phyloP scores from a whole-genome alignment of 768 basidiomycete genomes.

The Boletus vermiculosoides region DNA sequence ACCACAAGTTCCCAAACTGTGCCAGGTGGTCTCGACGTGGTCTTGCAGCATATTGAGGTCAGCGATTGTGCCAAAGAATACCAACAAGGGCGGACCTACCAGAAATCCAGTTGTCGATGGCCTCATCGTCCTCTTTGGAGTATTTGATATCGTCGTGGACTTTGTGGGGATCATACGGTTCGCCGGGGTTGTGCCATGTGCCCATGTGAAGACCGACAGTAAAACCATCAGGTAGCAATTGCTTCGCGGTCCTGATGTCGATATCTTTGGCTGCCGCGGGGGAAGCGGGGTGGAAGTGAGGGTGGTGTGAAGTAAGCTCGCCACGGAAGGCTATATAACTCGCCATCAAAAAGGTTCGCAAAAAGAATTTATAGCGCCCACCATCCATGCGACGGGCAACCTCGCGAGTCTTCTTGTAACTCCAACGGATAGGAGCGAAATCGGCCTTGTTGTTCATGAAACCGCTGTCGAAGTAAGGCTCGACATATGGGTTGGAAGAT shows the following conservation, averaged over 20 bases:
- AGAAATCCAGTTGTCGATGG: slow-evolving; percentile 69
- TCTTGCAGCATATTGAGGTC: slow-evolving; percentile 24
- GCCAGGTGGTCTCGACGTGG: slow-evolving; percentile 79
- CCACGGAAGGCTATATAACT: slow-evolving; percentile 57
- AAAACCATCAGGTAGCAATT: slow-evolving; percentile 56
- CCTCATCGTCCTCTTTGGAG: slow-evolving; percentile 64
- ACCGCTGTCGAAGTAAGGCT: slow-evolving; percentile 68
- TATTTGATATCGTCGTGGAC: slow-evolving; percentile 67
- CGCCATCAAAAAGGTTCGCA: neutral
- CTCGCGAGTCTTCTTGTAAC: slow-evolving; percentile 75
- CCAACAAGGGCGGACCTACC: slow-evolving; percentile 15
- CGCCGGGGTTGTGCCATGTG: slow-evolving; percentile 58
- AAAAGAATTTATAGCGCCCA: slow-evolving; percentile 22
- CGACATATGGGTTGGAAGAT: slow-evolving; percentile 58
- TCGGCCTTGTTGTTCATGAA: slow-evolving; percentile 81
- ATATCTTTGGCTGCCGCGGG: slow-evolving; percentile 59
- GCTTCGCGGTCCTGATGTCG: slow-evolving; percentile 66
- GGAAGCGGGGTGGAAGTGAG: slow-evolving; percentile 70
- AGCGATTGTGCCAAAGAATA: neutral
- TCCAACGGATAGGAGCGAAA: slow-evolving; percentile 74
- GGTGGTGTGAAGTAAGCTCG: slow-evolving; percentile 70
- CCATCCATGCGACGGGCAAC: slow-evolving; percentile 71
- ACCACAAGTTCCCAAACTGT: slow-evolving; percentile 55
- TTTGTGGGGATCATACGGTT: slow-evolving; percentile 51
- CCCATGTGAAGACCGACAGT: slow-evolving; percentile 76